phyloP scores from a whole-genome alignment of 192 early-diverging fungal genomes.

The Mortierella hygrophila region DNA sequence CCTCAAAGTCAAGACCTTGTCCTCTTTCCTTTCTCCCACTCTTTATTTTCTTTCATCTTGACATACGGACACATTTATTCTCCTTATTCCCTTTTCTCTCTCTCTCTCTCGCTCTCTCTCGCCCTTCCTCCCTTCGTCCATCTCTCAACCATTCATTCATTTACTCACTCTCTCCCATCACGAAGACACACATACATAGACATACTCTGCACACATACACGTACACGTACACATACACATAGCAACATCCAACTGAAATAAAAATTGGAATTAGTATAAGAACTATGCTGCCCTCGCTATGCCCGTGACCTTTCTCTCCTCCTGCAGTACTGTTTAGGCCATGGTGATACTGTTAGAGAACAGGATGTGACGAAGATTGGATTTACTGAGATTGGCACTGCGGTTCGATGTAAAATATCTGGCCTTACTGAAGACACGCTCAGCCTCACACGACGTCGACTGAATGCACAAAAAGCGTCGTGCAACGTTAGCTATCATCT shows the following conservation, averaged over 20 bases:
- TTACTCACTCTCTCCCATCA: not conserved
- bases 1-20: no score
- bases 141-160: no score
- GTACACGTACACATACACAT: not conserved
- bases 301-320: not conserved
- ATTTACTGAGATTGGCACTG: not conserved
- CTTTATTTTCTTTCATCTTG: no score
- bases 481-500: not conserved
- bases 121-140: no score
- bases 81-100: no score
- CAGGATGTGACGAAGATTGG: not conserved
- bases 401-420: slow-evolving; percentile 16
- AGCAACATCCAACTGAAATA: not conserved
- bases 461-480: slow-evolving; percentile 24
- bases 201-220: not conserved
- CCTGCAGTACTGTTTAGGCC: slow-evolving; percentile 8
- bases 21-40: no score
- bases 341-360: slow-evolving; percentile 2
- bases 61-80: no score
- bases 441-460: slow-evolving; percentile 11
- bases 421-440: slow-evolving; percentile 23
- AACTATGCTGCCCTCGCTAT: not conserved
- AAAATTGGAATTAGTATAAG: not conserved
- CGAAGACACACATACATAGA: not conserved
- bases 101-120: no score